Conservation (phyloP, 768 basidiomycete species). For the Boletus reticuloceps region DNA sequence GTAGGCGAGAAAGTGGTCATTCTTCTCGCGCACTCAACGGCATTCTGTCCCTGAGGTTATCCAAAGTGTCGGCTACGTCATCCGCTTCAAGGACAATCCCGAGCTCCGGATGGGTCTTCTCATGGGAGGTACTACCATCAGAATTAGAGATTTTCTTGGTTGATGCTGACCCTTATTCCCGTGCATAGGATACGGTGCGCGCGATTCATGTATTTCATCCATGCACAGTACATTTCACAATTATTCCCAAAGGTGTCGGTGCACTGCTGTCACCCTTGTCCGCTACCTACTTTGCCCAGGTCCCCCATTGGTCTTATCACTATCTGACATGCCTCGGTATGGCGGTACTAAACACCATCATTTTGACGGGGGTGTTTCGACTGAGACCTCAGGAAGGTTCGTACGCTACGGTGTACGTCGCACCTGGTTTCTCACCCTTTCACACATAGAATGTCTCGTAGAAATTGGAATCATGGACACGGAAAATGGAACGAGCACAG, state of each 20-base stretch:
- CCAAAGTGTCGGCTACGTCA: slow-evolving; percentile 41
- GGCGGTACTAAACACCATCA: background rate
- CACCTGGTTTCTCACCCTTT: background rate
- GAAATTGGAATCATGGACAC: slow-evolving; percentile 1
- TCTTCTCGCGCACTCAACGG: slow-evolving; percentile 21
- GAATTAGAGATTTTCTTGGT: slow-evolving; percentile 38
- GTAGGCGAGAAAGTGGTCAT: background rate
- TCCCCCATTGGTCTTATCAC: slow-evolving; percentile 1
- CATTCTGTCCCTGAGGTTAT: slow-evolving; percentile 31
- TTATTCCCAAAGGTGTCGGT: background rate
- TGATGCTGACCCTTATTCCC: background rate
- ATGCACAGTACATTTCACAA: background rate
- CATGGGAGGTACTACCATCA: slow-evolving; percentile 43
- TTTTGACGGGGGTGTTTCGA: background rate
- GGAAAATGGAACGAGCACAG: background rate
- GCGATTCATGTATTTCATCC: background rate
- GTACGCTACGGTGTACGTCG: background rate
- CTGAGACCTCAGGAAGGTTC: background rate
- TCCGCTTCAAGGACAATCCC: slow-evolving; percentile 36
- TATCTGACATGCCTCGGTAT: background rate
- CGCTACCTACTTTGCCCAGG: background rate
- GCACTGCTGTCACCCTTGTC: background rate
- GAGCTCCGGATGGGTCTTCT: slow-evolving; percentile 35
- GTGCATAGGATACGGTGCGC: background rate
- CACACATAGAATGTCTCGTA: background rate